Conservation (phyloP, 768 basidiomycete species). For the Tricholoma matsutake region DNA sequence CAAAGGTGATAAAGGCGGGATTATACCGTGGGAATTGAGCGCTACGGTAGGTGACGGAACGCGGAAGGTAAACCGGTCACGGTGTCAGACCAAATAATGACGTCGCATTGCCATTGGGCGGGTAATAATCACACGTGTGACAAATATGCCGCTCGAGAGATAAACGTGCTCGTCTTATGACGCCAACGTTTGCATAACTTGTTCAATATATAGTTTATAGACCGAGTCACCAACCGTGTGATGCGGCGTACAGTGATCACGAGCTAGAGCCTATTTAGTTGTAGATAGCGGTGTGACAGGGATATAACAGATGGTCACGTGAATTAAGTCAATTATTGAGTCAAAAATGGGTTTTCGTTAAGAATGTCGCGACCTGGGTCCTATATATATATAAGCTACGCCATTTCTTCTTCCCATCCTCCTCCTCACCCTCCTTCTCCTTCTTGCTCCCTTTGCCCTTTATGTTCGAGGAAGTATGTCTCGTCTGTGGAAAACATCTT, state of each 20-base stretch:
- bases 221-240: constrained; percentile 30
- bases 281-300: too few relatives aligned
- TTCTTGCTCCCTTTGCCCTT: constrained; percentile 9
- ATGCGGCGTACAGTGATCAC: constrained; percentile 18
- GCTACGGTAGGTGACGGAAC: too few relatives aligned
- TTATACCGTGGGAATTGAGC: too few relatives aligned
- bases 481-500: constrained; percentile 67
- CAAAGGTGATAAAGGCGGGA: too few relatives aligned
- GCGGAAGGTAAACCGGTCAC: too few relatives aligned
- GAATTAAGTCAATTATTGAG: constrained; percentile 24
- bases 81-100: too few relatives aligned
- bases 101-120: too few relatives aligned
- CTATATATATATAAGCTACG: constrained; percentile 27
- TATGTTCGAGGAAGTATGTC: constrained; percentile 82
- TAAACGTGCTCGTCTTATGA: constrained; percentile 20
- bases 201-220: not conserved
- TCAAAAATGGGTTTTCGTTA: constrained; percentile 36
- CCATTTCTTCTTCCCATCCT: constrained; percentile 13
- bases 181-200: constrained; percentile 24
- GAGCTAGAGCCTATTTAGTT: too few relatives aligned
- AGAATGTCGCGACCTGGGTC: constrained; percentile 36
- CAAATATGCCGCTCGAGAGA: too few relatives aligned
- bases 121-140: too few relatives aligned
- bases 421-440: constrained; percentile 11
- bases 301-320: too few relatives aligned